Evolutionary conservation across 2,329 filamentous ascomycete species (phyloP), one percentile per base, ranked within the genome.

Genomic region (Aspergillus luchuensis): DNA sequence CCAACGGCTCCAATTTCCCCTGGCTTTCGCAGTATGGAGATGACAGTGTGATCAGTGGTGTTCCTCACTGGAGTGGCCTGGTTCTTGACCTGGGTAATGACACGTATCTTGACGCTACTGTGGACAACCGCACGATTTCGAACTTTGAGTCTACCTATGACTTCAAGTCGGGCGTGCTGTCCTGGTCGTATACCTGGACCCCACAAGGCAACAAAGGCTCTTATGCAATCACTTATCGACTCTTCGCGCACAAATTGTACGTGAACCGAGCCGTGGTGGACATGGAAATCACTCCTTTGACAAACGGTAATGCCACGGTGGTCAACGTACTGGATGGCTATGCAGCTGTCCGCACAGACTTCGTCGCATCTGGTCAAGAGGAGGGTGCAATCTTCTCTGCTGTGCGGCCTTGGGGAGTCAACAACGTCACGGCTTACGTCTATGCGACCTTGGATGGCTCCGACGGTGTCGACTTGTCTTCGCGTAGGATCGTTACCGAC

Each of bases 21-120:
- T 91, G 89, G 88, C 72, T 91, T 47, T 81, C 85, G 58, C 85
- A 91, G 65, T 89, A 89, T 74, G 88, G 88, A 6, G 84, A 85
- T 59, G 89, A 92, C 68, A 89, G 85, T 66, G 87, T 89, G 54
- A 89, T 91, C 63, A 85, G 84, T 55, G 89, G 89, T 23, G 82
- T 92, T 15, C 89, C 89, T 6, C 89, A 91, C 70, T 89, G 87
- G 82, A 81, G 82, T 25, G 86, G 84, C 1, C 75, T 90, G 39
- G 72, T 87, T 38, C 78, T 90, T 17, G 81, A 86, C 56, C 75
- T 85, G 3, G 83, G 82, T 2, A 79, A 82, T 58, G 79, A 80
- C 23, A 75, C 78, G 8, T 81, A 84, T 51, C 78, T 91, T 33
- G 83, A 89, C 76, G 85, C 88, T 3, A 85, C 80, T 0, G 86